These are phyloP conservation scores for Mycosphaerella sp. DNA, from an alignment of 2,329 filamentous ascomycete species.

Conservation along the genomic window DNA sequence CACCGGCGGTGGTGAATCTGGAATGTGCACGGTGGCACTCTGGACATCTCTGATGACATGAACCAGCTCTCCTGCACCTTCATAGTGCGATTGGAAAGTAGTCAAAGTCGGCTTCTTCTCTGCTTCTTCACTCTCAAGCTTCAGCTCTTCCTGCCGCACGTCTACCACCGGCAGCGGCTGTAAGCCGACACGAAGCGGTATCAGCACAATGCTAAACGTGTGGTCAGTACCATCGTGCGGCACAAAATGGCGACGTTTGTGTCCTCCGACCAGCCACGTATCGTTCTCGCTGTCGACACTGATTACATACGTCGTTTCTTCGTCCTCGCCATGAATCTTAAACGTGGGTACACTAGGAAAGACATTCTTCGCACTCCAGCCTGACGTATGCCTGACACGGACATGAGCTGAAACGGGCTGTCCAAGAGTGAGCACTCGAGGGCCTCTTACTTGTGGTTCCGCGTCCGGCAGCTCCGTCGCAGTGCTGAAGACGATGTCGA, in stretches of 20 bases:
- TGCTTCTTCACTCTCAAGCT: slow-evolving; percentile 26
- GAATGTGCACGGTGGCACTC: slow-evolving; percentile 14
- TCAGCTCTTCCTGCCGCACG: slow-evolving; percentile 56
- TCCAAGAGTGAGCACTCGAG: slow-evolving; percentile 51
- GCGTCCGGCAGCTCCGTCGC: slow-evolving; percentile 24
- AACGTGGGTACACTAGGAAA: slow-evolving; percentile 22
- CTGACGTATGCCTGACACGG: slow-evolving; percentile 49
- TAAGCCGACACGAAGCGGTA: slow-evolving; percentile 72
- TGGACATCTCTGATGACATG: slow-evolving; percentile 45
- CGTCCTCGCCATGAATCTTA: slow-evolving; percentile 16
- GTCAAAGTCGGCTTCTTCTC: slow-evolving; percentile 28
- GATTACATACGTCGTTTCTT: slow-evolving; percentile 64
- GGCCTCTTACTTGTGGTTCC: not conserved
- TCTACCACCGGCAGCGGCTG: slow-evolving; percentile 74
- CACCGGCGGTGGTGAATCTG: slow-evolving; percentile 6
- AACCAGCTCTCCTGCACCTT: slow-evolving; percentile 70
- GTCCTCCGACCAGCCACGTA: slow-evolving; percentile 83
- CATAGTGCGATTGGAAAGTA: slow-evolving; percentile 71
- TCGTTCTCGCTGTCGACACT: slow-evolving; percentile 66
- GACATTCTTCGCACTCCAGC: slow-evolving; percentile 51
- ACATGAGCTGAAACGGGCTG: slow-evolving; percentile 60
- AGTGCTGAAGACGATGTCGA: slow-evolving; percentile 76
- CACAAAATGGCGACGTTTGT: slow-evolving; percentile 69
- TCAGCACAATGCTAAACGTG: slow-evolving; percentile 63
- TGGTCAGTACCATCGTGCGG: slow-evolving; percentile 32